These are phyloP conservation scores for Fusarium sp. DNA, from an alignment of 2,329 filamentous ascomycete genomes.

Conservation along the genomic window DNA sequence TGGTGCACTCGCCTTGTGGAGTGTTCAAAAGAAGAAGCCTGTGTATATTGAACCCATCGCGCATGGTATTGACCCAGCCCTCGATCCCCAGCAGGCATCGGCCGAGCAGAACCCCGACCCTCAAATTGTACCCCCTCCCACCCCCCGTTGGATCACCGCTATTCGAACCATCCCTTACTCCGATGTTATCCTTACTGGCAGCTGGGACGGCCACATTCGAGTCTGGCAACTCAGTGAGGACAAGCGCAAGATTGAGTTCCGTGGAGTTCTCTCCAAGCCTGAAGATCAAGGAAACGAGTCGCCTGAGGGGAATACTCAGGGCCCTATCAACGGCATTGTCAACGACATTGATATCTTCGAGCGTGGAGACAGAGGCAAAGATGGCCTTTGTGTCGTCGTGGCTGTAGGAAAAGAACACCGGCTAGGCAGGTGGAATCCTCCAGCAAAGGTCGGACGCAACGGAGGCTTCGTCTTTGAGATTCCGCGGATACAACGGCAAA, in stretches of 20 bases:
- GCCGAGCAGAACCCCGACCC: conserved; percentile 75
- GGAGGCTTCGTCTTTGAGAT: conserved; percentile 91
- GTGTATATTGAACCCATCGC: conserved; percentile 82
- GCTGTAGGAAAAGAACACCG: conserved; percentile 88
- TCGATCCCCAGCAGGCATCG: conserved; percentile 75
- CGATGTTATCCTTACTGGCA: conserved; percentile 89
- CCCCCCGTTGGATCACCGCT: conserved; percentile 91
- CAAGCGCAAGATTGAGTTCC: conserved; percentile 78
- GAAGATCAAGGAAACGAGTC: conserved; percentile 35
- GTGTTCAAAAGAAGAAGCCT: conserved; percentile 92
- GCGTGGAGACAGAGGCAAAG: conserved; percentile 78
- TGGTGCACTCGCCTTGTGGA: conserved; percentile 88
- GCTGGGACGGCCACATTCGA: conserved; percentile 88
- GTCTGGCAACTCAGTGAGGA: conserved; percentile 88
- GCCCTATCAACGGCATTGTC: conserved; percentile 76
- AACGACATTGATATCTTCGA: conserved; percentile 93
- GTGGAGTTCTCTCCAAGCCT: conserved; percentile 71
- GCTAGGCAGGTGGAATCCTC: conserved; percentile 82
- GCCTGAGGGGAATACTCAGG: conserved; percentile 47
- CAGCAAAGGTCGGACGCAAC: conserved; percentile 72
- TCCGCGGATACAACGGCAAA: conserved; percentile 57
- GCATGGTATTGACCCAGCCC: conserved; percentile 83
- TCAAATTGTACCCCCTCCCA: conserved; percentile 69
- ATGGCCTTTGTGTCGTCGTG: conserved; percentile 85
- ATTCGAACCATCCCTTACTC: conserved; percentile 88